Percentiles rank a stretch among this genome's conserved stretches.
Evolutionary conservation across 2,329 filamentous ascomycete species (phyloP).

Genomic region (Aureobasidium sp.): DNA sequence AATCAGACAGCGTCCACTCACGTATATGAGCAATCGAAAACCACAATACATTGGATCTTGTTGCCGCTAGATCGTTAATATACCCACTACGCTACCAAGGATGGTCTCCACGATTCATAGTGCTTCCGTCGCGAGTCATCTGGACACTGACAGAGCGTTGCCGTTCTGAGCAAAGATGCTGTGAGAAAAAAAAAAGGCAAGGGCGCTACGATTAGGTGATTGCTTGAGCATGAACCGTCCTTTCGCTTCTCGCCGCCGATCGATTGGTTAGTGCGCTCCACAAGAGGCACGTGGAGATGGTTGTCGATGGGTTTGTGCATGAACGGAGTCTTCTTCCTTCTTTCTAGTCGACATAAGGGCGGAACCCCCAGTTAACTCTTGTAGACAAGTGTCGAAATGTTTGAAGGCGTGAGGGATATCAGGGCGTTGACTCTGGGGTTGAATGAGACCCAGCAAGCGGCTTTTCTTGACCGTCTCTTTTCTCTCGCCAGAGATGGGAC

Average conservation of each 20-base stretch:
- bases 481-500: background rate
- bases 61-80: conserved; percentile 3
- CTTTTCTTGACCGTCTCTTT: background rate
- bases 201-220: background rate
- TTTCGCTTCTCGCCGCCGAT: background rate
- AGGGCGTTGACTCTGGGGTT: background rate
- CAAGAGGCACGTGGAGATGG: background rate
- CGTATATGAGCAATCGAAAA: background rate
- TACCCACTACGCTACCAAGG: background rate
- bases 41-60: background rate
- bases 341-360: background rate
- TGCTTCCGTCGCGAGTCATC: background rate
- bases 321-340: background rate
- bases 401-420: background rate
- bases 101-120: background rate
- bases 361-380: background rate
- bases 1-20: background rate
- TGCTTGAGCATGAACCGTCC: background rate
- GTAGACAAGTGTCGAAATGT: background rate
- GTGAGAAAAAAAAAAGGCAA: background rate
- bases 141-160: background rate
- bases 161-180: background rate
- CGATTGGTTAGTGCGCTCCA: background rate
- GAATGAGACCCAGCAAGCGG: background rate
- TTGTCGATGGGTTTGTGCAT: background rate